phyloP scores from a whole-genome alignment of 2,329 filamentous ascomycete genomes.

The Colletotrichum falcatum region DNA sequence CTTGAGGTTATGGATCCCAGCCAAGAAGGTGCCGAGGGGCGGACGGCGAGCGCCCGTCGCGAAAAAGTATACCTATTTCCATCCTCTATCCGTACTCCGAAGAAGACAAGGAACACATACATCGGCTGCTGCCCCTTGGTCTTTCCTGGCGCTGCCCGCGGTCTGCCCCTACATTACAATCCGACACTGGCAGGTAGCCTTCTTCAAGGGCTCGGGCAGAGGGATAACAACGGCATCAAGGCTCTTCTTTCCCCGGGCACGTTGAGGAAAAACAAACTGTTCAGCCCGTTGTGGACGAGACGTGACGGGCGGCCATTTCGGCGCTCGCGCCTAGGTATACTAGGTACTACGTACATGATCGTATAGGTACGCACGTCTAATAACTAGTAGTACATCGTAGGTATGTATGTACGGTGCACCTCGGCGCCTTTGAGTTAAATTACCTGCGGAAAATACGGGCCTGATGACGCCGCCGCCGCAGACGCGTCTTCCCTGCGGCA shows the following conservation, averaged over 20 bases:
- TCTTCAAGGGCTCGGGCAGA: neutral
- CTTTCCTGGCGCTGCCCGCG: neutral
- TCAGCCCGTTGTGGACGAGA: conserved; percentile 25
- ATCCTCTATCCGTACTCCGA: conserved; percentile 12
- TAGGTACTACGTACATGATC: neutral
- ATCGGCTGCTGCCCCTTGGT: neutral
- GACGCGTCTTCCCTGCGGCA: conserved; percentile 32
- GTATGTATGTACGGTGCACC: neutral
- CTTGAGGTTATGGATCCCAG: conserved; percentile 14
- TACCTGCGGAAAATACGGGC: conserved; percentile 22
- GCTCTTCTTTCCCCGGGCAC: neutral
- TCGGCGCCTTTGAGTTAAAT: conserved; percentile 34
- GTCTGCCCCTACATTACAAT: conserved; percentile 18
- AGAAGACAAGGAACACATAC: conserved; percentile 24
- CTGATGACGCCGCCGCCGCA: conserved; percentile 24
- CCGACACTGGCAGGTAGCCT: conserved; percentile 25
- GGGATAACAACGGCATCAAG: conserved; percentile 12
- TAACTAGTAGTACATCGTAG: no score
- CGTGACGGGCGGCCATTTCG: conserved; percentile 17
- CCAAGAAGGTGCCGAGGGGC: conserved; percentile 17
- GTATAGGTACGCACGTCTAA: neutral
- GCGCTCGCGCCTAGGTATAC: conserved; percentile 14
- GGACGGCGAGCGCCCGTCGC: neutral
- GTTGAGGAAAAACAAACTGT: neutral
- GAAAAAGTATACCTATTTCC: conserved; percentile 17